Conservation (phyloP, 1,139 yeast genomes). For the Martiniozyma asiatica region DNA sequence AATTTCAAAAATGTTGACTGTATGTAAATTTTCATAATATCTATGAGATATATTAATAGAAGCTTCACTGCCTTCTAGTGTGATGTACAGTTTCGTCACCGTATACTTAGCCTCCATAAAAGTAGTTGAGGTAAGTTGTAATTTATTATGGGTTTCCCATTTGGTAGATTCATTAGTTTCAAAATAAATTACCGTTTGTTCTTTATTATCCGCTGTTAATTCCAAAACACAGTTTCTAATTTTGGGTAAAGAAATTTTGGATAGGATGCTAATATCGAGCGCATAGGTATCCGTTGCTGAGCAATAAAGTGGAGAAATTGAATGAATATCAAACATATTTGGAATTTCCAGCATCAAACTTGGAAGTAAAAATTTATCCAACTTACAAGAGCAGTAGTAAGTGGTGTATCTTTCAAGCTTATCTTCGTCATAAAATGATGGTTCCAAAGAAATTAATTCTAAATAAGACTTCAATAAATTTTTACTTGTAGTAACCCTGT, state of each 20-base stretch:
- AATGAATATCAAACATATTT: conserved; percentile 19
- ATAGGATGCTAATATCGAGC: conserved; percentile 11
- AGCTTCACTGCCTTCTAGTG: too few species aligned
- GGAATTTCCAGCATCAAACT: conserved; percentile 2
- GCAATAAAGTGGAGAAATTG: conserved; percentile 12
- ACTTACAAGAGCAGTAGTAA: too few species aligned
- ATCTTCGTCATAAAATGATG: background rate
- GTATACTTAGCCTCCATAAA: too few species aligned
- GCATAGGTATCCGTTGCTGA: conserved; percentile 14
- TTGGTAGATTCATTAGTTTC: too few species aligned
- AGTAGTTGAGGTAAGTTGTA: too few species aligned
- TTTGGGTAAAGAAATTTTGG: conserved; percentile 10
- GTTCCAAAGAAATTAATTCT: conserved; percentile 12
- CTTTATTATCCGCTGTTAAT: background rate
- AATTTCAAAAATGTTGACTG: conserved; percentile 1
- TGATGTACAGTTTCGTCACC: too few species aligned
- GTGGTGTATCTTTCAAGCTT: conserved; percentile 1
- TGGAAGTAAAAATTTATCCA: conserved; percentile 1
- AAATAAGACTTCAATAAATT: conserved; percentile 18
- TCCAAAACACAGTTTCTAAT: conserved; percentile 1
- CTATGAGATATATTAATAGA: conserved; percentile 3
- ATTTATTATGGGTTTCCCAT: too few species aligned
- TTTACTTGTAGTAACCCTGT: background rate
- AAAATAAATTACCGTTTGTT: conserved; percentile 3
- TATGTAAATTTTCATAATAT: background rate